Evolutionary conservation across 768 basidiomycete genomes (phyloP), one percentile per base, ranked within the genome.

Genomic region (Ramaria sp.): DNA sequence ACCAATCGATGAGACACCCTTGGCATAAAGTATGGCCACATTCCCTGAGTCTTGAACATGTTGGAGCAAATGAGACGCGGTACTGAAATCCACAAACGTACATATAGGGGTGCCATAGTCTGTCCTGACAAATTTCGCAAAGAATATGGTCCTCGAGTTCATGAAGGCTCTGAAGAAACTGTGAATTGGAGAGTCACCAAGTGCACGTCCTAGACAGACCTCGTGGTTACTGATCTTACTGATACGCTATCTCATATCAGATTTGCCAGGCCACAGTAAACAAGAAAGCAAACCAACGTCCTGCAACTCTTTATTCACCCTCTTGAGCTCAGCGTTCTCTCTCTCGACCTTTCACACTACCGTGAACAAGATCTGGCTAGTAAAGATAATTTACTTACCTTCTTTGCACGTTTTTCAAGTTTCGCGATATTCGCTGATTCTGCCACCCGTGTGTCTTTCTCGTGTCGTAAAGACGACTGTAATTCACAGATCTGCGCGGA

Each of bases 1-100:
- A 76, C 73, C 74, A 75, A 60, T 80, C 77, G 44, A 72, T 69
- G 7, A 88, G 70, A 59, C 85, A 88, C 5, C 63, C 63, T 57
- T 76, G 68, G 62, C 85, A 88, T 62, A 82, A 86, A 0, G 78
- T 76, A 64, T 88, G 85, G 2, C 85, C 85, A 52, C 85, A 88
- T 38, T 73, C 73, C 5, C 76, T 66, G 20, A 88, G 70, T 5
- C 85, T 87, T 60, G 3, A 30, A 5, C 16, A 47, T n/a, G 10
- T 7, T 16, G 45, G 25, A 27, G 27, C 8, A 41, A n/a, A 30
- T 3, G 45, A 8, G 45, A 27, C 25, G 45, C 15, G 45, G 22
- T 9, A 25, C 9, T 25, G 45, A 27, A 24, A 47, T 24, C 5
- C 8, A 24, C 8, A n/a, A 45, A 70, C 82, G 39, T 60, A 86